A percentile compares a stretch with the other conserved stretches of the same genome.
phyloP scores from a whole-genome alignment of 2,329 filamentous ascomycete species.

The Tolypocladium tundrense region DNA sequence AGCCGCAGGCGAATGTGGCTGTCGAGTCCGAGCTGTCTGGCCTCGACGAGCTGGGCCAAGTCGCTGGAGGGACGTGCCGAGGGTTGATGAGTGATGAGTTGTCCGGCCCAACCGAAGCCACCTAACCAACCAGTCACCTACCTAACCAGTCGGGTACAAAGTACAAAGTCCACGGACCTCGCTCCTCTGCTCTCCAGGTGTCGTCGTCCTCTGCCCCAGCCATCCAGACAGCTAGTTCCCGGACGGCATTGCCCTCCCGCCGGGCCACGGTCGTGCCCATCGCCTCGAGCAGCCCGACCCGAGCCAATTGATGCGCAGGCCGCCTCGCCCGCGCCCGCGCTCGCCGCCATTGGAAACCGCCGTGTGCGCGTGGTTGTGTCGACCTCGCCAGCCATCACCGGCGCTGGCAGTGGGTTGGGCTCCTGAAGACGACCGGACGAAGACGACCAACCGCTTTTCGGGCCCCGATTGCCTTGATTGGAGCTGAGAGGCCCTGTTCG shows the following conservation, averaged over 20 bases:
- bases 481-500: background rate
- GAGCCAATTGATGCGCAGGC: background rate
- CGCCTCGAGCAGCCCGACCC: background rate
- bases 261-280: background rate
- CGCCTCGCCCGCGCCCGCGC: background rate
- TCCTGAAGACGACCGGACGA: background rate
- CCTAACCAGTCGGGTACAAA: background rate
- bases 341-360: background rate
- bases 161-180: background rate
- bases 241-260: background rate
- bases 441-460: background rate
- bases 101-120: background rate
- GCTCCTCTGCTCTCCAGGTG: too few relatives aligned
- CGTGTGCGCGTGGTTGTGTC: background rate
- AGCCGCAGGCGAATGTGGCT: too few relatives aligned
- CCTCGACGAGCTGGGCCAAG: too few relatives aligned
- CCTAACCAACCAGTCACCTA: background rate
- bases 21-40: too few relatives aligned
- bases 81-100: conserved; percentile 1
- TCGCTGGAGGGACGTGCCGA: background rate
- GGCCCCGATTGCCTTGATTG: background rate
- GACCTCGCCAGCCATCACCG: background rate
- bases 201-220: background rate
- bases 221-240: background rate
- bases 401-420: background rate